Evolutionary conservation across 345 rosid genomes (phyloP), one percentile per base, ranked within the genome.

Genomic region (Cardamine occulta): DNA sequence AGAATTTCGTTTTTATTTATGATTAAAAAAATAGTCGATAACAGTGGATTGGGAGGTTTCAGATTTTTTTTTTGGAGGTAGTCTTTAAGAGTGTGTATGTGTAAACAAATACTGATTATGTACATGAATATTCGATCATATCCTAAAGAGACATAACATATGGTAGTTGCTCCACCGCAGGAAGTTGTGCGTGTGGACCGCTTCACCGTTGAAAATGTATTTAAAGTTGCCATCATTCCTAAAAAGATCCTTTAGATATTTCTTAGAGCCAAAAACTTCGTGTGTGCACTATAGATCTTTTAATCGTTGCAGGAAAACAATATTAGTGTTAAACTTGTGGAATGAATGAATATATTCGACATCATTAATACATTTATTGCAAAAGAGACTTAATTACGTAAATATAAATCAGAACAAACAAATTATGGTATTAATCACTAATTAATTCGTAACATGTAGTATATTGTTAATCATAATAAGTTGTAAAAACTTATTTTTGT

Each of bases 171-270:
- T 70, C 80, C 80, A 77, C 80, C 66, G 75, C 57, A 70, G 76
- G 76, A 63, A 56, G 72, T 77, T 77, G 80, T 70, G 80, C 80
- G 76, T 56, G 80, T 77, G 80, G 80, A 70, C 76, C 80, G 80
- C 35, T 56, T 77, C 72, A 71, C 64, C 40, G 80, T 76, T 76
- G 80, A 76, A 69, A 76, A 69, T 61, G n/a, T 32, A 9, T 13
- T 32, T 37, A 70, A 56, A 77, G 76, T 62, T 77, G 72, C 21
- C 47, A 70, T 71, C 54, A 77, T 64, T 70, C 26, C 54, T 1
- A 63, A 69, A 76, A 62, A 17, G 23, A 70, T 23, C 45, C 55
- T 54, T 77, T 34, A 70, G 80, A 70, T 77, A 77, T 70, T 63
- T 77, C 4, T 12, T 4, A 19, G 51, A 40, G 70, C 57, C 58